These are phyloP conservation scores for Aurinia saxatilis DNA, from an alignment of 345 rosid species.

Conservation along the genomic window DNA sequence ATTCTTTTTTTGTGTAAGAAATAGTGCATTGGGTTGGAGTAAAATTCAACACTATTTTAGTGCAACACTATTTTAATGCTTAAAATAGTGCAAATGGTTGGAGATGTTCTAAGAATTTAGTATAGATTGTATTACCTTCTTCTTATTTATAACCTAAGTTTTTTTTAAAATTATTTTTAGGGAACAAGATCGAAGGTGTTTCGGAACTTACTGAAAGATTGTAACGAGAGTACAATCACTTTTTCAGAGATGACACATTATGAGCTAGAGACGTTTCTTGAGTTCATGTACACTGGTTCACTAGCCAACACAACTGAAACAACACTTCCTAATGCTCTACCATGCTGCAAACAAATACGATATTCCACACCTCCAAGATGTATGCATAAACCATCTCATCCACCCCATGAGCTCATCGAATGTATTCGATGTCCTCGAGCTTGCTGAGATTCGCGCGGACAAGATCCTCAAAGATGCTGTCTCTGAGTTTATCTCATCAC, in stretches of 20 bases:
- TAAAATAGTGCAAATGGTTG: too few relatives aligned
- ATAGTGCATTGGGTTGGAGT: too few relatives aligned
- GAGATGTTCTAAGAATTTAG: too few relatives aligned
- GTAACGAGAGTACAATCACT: neutral
- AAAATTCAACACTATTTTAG: too few relatives aligned
- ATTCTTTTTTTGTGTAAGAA: too few relatives aligned
- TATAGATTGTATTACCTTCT: too few relatives aligned
- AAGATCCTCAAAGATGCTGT: neutral
- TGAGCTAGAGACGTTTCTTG: neutral
- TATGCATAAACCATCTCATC: neutral
- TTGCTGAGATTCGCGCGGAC: neutral
- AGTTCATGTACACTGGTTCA: neutral
- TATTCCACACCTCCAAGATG: conserved; percentile 4
- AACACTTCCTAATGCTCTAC: neutral
- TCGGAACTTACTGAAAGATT: neutral
- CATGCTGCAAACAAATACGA: neutral
- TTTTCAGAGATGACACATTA: neutral
- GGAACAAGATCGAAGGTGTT: neutral
- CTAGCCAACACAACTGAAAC: neutral
- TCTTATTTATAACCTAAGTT: too few relatives aligned
- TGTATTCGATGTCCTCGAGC: neutral
- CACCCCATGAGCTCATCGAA: neutral
- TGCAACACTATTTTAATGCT: too few relatives aligned
- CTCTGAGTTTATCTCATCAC: neutral
- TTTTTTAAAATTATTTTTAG: too few relatives aligned